Base-by-base conservation (phyloP, 129 eudicot species). In the Centella asiatica region DNA sequence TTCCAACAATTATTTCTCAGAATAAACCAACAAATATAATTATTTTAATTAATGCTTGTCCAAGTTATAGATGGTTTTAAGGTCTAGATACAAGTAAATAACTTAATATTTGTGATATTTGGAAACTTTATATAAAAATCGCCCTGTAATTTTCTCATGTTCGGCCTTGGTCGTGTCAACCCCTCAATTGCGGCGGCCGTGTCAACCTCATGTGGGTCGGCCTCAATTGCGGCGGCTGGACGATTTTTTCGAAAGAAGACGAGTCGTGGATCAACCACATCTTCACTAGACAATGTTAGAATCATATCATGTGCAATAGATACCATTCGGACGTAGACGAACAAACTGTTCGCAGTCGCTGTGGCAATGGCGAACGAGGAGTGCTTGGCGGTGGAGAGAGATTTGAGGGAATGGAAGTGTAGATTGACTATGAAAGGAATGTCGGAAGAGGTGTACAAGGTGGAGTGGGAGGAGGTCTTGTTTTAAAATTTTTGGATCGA, bases 401-500 rank as follows among this genome's bases (percentile, higher is more conserved):
- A 85, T 57, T 86, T 88, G n/a, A 72, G 90, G 57, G 60, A 32
- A 7, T 85, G 92, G 0, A 72, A 70, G 37, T 89, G 97, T 19
- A 63, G 20, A 44, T 70, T 89, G 22, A 79, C 95, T 0, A 5
- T 85, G 11, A 85, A 76, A 58, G 74, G 81, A 1, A 66, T 89
- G 15, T 95, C 97, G 0, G 66, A 18, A 4, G 92, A 85, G 36
- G 57, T 89, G 8, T 89, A 89, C 20, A 89, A 83, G 3, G 66
- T 81, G 2, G 95, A 83, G 14, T 89, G 97, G 97, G 97, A 89
- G n/a, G n/a, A n/a, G n/a, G n/a, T n/a, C n/a, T n/a, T n/a, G n/a
- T n/a, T n/a, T n/a, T n/a, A n/a, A n/a, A n/a, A n/a, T n/a, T n/a
- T n/a, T n/a, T n/a, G n/a, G n/a, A n/a, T n/a, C n/a, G n/a, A n/a